Percentiles rank a stretch among this genome's conserved stretches.
Evolutionary conservation across 148 eudicot species (phyloP).

Genomic region (Spergularia marina): DNA sequence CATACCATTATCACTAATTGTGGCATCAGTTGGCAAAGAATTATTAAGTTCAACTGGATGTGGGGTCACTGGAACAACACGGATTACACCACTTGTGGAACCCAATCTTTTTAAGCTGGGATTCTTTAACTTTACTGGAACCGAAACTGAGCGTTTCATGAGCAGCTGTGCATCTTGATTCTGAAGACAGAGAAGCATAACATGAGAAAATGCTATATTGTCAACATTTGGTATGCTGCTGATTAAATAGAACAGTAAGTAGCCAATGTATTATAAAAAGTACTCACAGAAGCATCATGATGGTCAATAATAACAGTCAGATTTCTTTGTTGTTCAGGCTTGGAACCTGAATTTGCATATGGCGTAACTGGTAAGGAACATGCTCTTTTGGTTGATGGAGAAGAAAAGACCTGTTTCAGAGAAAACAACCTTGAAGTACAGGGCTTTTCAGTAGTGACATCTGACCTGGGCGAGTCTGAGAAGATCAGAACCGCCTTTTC

Average conservation of each 20-base stretch:
- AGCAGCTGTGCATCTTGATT: constrained; percentile 29
- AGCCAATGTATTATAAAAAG: neutral
- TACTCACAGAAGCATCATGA: constrained; percentile 26
- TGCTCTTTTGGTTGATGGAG: constrained; percentile 34
- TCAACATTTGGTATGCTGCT: neutral
- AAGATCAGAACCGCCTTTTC: constrained; percentile 31
- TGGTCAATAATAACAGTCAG: constrained; percentile 11
- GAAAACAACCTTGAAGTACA: constrained; percentile 36
- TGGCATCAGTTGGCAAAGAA: constrained; percentile 12
- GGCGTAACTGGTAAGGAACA: constrained; percentile 40
- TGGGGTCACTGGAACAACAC: constrained; percentile 33
- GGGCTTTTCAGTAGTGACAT: constrained; percentile 25
- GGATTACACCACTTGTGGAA: constrained; percentile 32
- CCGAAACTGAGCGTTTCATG: constrained; percentile 35
- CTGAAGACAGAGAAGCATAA: constrained; percentile 15
- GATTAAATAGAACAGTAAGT: neutral
- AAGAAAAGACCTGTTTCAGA: constrained; percentile 35
- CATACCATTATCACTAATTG: constrained; percentile 30
- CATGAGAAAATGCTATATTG: neutral
- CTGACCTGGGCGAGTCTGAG: constrained; percentile 27
- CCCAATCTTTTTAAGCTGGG: constrained; percentile 32
- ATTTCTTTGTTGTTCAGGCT: constrained; percentile 19
- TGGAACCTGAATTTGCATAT: constrained; percentile 23
- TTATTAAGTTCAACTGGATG: constrained; percentile 15
- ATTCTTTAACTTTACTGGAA: constrained; percentile 35